Evolutionary conservation across 1,284 basidiomycete genomes (phyloP), one percentile per base, ranked within the genome.

Genomic region (Pterulicium gracile): DNA sequence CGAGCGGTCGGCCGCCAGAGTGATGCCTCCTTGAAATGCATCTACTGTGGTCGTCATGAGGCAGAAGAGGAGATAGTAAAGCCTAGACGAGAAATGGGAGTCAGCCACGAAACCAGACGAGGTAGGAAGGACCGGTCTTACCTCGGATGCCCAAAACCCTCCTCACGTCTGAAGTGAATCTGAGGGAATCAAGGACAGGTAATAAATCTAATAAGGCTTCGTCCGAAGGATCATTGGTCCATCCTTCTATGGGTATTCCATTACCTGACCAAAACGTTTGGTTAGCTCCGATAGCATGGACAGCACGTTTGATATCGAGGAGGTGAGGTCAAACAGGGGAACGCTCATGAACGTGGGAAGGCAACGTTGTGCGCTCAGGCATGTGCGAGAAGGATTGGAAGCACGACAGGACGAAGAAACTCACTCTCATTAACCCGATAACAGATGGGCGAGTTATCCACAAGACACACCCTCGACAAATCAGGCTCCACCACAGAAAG

Each of bases 241-340:
- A 98, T 40, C 95, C 95, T 70, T 98, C 95, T 61, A 99, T 92
- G 24, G 95, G 96, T 55, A 99, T 92, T 42, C 94, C 95, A 63
- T 99, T 99, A 42, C 90, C 94, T 91, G 57, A 18, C n/a, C 43
- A 41, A 43, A 48, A 45, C 24, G 48, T 24, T 42, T 19, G 45
- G n/a, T n/a, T n/a, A n/a, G n/a, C n/a, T n/a, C n/a, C n/a, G n/a
- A n/a, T n/a, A n/a, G n/a, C n/a, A n/a, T n/a, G n/a, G n/a, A n/a
- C n/a, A n/a, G n/a, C n/a, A n/a, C n/a, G n/a, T n/a, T n/a, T n/a
- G n/a, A n/a, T n/a, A n/a, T n/a, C n/a, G n/a, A n/a, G n/a, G n/a
- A n/a, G n/a, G n/a, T n/a, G n/a, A n/a, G n/a, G n/a, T n/a, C n/a
- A n/a, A n/a, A n/a, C n/a, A n/a, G n/a, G n/a, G n/a, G n/a, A 32